A percentile compares a stretch with the other conserved stretches of the same genome.
Evolutionary conservation across 192 early-diverging fungal genomes (phyloP).

Genomic region (Allomyces macrogynus): DNA sequence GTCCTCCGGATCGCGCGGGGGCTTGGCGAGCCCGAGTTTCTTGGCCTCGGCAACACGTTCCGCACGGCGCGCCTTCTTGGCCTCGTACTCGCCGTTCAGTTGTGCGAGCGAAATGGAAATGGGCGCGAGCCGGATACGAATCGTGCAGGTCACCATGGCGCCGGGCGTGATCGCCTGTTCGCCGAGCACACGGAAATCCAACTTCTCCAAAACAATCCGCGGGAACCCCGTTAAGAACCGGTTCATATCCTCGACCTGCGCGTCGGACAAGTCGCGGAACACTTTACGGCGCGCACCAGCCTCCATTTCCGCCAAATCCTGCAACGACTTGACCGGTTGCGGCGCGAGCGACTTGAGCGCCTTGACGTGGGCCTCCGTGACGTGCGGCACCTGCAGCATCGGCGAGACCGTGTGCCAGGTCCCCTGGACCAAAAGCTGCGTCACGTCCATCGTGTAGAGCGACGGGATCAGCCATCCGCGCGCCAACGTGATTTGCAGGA

Average conservation of each 20-base stretch:
- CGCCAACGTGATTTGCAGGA: slow-evolving; percentile 70
- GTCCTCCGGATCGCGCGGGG: slow-evolving; percentile 5
- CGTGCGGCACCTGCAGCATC: slow-evolving; percentile 66
- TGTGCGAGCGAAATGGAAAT: slow-evolving; percentile 1
- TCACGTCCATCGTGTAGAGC: slow-evolving; percentile 52
- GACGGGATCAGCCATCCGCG: slow-evolving; percentile 66
- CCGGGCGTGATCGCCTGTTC: slow-evolving; percentile 23
- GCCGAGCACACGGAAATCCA: slow-evolving; percentile 13
- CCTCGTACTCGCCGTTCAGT: slow-evolving; percentile 7
- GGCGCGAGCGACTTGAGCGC: slow-evolving; percentile 40
- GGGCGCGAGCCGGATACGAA: slow-evolving; percentile 14
- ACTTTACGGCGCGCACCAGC: slow-evolving; percentile 39
- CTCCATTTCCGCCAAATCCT: slow-evolving; percentile 43
- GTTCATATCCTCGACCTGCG: slow-evolving; percentile 36
- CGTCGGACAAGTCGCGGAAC: slow-evolving; percentile 27
- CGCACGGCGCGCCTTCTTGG: slow-evolving; percentile 6
- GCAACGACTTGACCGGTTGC: slow-evolving; percentile 30
- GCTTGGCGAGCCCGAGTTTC: background rate
- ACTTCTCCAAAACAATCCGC: background rate
- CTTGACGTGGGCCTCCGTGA: slow-evolving; percentile 45
- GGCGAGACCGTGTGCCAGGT: slow-evolving; percentile 53
- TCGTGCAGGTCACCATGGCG: slow-evolving; percentile 22
- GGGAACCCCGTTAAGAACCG: background rate
- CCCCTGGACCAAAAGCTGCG: slow-evolving; percentile 80
- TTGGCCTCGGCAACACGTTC: background rate